Percentiles rank a stretch among this genome's conserved stretches.
These are phyloP conservation scores for Recurvomyces mirabilis DNA, from an alignment of 495 filamentous ascomycete genomes.

Conservation along the genomic window DNA sequence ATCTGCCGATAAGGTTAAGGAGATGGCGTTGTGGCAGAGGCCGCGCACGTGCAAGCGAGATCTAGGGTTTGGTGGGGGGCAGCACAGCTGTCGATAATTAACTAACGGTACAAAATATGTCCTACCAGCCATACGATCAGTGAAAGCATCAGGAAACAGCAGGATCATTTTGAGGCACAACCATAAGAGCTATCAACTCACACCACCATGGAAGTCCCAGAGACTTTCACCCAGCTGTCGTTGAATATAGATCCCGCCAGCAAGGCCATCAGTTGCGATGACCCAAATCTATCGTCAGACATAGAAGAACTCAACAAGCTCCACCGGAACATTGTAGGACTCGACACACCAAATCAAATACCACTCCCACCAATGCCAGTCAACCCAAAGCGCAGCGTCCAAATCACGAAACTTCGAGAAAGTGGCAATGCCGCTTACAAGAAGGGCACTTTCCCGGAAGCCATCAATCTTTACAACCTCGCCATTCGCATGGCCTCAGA, in stretches of 20 bases:
- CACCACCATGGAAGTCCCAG: slow-evolving; percentile 25
- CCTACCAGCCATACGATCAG: no score
- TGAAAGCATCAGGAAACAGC: no score
- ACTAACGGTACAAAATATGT: no score
- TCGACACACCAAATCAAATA: slow-evolving; percentile 26
- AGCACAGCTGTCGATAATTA: no score
- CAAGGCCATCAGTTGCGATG: slow-evolving; percentile 45
- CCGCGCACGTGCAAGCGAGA: no score
- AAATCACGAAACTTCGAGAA: slow-evolving; percentile 69
- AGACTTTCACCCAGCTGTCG: slow-evolving; percentile 75
- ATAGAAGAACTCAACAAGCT: slow-evolving; percentile 30
- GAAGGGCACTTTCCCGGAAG: slow-evolving; percentile 61
- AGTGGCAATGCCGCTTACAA: slow-evolving; percentile 70
- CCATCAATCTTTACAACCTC: slow-evolving; percentile 66
- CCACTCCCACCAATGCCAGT: slow-evolving; percentile 71
- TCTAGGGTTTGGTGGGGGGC: no score
- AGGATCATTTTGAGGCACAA: no score
- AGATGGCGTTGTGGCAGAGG: no score
- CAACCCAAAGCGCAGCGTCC: slow-evolving; percentile 74
- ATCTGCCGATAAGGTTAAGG: no score
- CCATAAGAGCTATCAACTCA: no score
- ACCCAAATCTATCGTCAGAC: slow-evolving; percentile 24
- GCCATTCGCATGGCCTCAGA: slow-evolving; percentile 78
- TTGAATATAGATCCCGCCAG: slow-evolving; percentile 64
- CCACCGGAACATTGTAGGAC: slow-evolving; percentile 27